Conservation (phyloP, 2,329 filamentous ascomycete species). For the Neobulgaria alba region DNA sequence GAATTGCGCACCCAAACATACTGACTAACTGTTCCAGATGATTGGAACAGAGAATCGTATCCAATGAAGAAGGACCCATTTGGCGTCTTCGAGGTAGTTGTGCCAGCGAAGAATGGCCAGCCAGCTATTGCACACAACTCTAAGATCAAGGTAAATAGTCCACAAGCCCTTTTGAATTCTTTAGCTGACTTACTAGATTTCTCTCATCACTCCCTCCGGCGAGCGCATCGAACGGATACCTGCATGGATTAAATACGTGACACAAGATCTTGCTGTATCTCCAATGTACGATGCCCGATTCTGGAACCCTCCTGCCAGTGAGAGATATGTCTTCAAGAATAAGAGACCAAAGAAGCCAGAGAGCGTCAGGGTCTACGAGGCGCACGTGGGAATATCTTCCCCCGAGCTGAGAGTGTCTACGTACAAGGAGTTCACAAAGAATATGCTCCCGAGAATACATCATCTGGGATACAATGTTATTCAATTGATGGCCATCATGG, state of each 20-base stretch:
- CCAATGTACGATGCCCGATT: constrained; percentile 92
- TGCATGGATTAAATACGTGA: constrained; percentile 96
- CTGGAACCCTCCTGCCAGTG: constrained; percentile 79
- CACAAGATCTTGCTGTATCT: constrained; percentile 82
- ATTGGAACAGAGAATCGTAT: constrained; percentile 76
- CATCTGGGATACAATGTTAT: constrained; percentile 92
- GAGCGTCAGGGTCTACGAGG: constrained; percentile 91
- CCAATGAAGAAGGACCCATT: constrained; percentile 80
- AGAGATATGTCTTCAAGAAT: constrained; percentile 81
- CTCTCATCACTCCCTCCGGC: constrained; percentile 69
- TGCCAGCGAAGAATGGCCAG: constrained; percentile 66
- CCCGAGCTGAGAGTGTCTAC: constrained; percentile 82
- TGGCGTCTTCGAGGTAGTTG: constrained; percentile 75
- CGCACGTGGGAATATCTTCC: constrained; percentile 95
- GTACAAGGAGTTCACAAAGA: constrained; percentile 94
- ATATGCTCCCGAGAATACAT: constrained; percentile 86
- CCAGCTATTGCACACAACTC: constrained; percentile 84
- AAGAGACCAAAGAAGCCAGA: constrained; percentile 70
- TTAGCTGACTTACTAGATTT: constrained; percentile 49
- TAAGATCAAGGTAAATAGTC: constrained; percentile 71
- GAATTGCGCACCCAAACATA: not conserved
- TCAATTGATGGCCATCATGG: constrained; percentile 98
- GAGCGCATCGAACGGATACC: constrained; percentile 82
- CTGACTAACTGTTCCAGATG: constrained; percentile 45
- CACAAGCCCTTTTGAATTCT: not conserved